Evolutionary conservation across 2,329 filamentous ascomycete species (phyloP).

Genomic region (Blastomyces emzantsi): DNA sequence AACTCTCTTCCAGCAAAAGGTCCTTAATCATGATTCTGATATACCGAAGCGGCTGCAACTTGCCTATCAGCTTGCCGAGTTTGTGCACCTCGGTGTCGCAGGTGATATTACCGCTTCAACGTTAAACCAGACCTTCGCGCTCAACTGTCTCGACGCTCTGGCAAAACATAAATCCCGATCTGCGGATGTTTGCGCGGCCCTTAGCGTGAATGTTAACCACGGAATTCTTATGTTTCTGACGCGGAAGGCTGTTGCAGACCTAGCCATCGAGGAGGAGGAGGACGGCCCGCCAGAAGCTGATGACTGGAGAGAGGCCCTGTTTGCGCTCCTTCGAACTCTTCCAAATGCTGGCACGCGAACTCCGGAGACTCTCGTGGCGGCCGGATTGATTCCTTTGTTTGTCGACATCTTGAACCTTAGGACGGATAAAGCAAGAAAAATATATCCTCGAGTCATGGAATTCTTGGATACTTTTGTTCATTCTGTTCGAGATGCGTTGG

Average conservation of each 20-base stretch:
- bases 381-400: slow-evolving; percentile 80
- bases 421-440: slow-evolving; percentile 70
- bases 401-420: slow-evolving; percentile 80
- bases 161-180: slow-evolving; percentile 67
- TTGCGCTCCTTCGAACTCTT: slow-evolving; percentile 76
- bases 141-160: slow-evolving; percentile 77
- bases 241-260: slow-evolving; percentile 77
- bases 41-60: slow-evolving; percentile 83
- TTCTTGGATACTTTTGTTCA: slow-evolving; percentile 87
- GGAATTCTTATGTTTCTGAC: slow-evolving; percentile 90
- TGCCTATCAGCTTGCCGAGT: slow-evolving; percentile 81
- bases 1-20: slow-evolving; percentile 70
- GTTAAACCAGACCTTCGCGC: slow-evolving; percentile 70
- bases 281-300: slow-evolving; percentile 60
- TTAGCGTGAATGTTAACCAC: slow-evolving; percentile 94
- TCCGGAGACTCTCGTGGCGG: slow-evolving; percentile 74
- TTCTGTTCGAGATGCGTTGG: slow-evolving; percentile 74
- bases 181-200: slow-evolving; percentile 74
- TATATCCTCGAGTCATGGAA: slow-evolving; percentile 72
- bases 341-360: slow-evolving; percentile 62
- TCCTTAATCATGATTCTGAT: slow-evolving; percentile 79
- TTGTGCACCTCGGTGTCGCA: slow-evolving; percentile 74
- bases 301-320: slow-evolving; percentile 83
- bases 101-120: slow-evolving; percentile 59
- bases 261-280: slow-evolving; percentile 53